Evolutionary conservation across 1,139 yeast species (phyloP), one percentile per base, ranked within the genome.

Genomic region (Geotrichum reessii): DNA sequence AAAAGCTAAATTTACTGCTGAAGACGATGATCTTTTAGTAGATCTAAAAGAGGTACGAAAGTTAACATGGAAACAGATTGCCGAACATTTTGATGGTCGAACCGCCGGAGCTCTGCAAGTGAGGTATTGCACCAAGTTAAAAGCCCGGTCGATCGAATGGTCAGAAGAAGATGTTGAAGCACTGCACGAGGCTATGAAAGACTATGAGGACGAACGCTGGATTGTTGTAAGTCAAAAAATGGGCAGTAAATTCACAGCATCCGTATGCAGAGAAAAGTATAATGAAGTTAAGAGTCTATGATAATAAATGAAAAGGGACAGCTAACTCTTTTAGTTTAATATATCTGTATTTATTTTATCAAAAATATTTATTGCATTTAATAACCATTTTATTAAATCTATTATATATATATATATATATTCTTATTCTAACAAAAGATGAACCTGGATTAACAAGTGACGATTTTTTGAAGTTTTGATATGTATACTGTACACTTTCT

Each of bases 71-170:
- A 64, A 64, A 37, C 64, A 68, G 52, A 69, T 69, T 52, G 70
- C 72, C 11, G 63, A 65, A 56, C 66, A 66, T 50, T 69, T 69
- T 55, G 64, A 65, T 24, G 71, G 71, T 22, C 63, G 72, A 17
- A 64, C 71, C 19, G 67, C 70, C 1, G 72, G 72, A 3, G 67
- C 71, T 1, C 59, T 69, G 17, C 72, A 69, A 57, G 72, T 69
- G 19, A 63, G 72, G 12, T 69, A 69, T 58, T 69, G 71, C 54
- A 68, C 72, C 14, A 67, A 66, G 57, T 67, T 69, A 11, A 67
- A 69, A 53, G 53, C 62, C 4, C 61, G 66, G 12, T 47, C 60
- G 19, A 54, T 54, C 8, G 57, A 58, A 25, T 69, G 72, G 71
- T 60, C 64, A n/a, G 64, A 63, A 6, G 63, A 62, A 40, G 71